Evolutionary conservation across 306 rosid species (phyloP).

Genomic region (Pueraria montana): DNA sequence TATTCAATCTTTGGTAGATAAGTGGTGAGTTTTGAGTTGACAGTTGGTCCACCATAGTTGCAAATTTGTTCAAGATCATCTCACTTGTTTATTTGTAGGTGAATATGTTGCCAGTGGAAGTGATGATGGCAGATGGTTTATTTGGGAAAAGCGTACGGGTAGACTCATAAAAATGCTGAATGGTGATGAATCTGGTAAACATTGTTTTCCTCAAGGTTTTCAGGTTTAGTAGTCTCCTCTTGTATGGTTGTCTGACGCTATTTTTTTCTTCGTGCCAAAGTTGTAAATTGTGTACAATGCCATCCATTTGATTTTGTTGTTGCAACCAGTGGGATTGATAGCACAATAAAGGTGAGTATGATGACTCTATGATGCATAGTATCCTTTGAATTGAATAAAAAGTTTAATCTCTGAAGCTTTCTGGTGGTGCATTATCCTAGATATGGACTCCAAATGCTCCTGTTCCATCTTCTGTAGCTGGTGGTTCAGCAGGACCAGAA

Average conservation of each 20-base stretch:
- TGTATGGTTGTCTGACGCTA: constrained; percentile 39
- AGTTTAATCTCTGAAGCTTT: constrained; percentile 47
- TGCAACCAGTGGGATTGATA: constrained; percentile 96
- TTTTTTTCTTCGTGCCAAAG: constrained; percentile 58
- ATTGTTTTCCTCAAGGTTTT: constrained; percentile 38
- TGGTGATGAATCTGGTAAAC: constrained; percentile 90
- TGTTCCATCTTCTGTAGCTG: constrained; percentile 79
- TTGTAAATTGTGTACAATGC: constrained; percentile 92
- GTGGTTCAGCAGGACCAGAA: constrained; percentile 83
- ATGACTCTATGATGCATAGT: constrained; percentile 19
- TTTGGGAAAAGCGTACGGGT: constrained; percentile 95
- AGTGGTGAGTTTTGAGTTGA: constrained; percentile 18
- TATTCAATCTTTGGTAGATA: constrained; percentile 15
- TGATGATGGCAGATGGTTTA: constrained; percentile 98
- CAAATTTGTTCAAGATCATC: constrained; percentile 8
- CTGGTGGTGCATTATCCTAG: constrained; percentile 58
- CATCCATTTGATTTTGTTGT: constrained; percentile 94
- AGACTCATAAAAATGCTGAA: constrained; percentile 87
- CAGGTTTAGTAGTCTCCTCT: constrained; percentile 13
- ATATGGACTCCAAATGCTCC: constrained; percentile 91
- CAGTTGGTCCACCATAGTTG: constrained; percentile 19
- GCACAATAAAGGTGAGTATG: constrained; percentile 87
- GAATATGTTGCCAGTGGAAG: constrained; percentile 97
- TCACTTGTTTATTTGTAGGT: constrained; percentile 64
- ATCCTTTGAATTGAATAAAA: constrained; percentile 33